Base-by-base conservation (phyloP, 169 alveolate genomes). In the Plasmodium chabaudi region DNA sequence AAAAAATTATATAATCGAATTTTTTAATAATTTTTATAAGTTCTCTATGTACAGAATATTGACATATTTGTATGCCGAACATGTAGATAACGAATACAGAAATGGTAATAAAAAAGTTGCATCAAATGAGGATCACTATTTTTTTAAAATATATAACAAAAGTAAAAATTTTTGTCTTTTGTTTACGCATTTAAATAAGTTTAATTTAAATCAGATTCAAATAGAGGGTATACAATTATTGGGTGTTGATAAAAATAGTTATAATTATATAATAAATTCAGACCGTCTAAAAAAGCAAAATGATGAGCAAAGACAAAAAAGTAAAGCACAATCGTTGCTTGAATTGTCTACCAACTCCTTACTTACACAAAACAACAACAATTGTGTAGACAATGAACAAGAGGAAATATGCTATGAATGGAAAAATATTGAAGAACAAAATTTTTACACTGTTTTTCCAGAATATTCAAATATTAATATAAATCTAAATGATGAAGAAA, bases 11-110 rank as follows among this genome's bases (percentile, higher is more conserved):
- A 39, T 79, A 19, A 1, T 49, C 39, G 56, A 64, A 9, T 23
- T 79, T 25, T 59, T 79, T 42, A 9, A 9, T 5, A 56, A 21
- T 13, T 79, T 79, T 25, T 67, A 79, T 23, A 7, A 55, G 5
- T 27, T 49, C 19, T 55, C 67, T 49, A 67, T 79, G 72, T 60
- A 49, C 10, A 65, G 39, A 25, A 44, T 68, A 23, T 53, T 79
- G 55, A 17, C 65, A 42, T 79, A 67, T 59, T 60, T 79, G 19
- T 79, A 79, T 59, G 72, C 72, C 0, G 90, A 79, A n/a, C 90
- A 79, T 44, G 61, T 79, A 1, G 46, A 65, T 12, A 67, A 68
- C 15, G 90, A 79, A 55, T 79, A 79, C 25, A 64, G 89, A 19
- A 65, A 25, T 57, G 42, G 13, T 39, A 67, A 44, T 15, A 60